Base-by-base conservation (phyloP, 148 eudicot genomes). In the Arbutus unedo region DNA sequence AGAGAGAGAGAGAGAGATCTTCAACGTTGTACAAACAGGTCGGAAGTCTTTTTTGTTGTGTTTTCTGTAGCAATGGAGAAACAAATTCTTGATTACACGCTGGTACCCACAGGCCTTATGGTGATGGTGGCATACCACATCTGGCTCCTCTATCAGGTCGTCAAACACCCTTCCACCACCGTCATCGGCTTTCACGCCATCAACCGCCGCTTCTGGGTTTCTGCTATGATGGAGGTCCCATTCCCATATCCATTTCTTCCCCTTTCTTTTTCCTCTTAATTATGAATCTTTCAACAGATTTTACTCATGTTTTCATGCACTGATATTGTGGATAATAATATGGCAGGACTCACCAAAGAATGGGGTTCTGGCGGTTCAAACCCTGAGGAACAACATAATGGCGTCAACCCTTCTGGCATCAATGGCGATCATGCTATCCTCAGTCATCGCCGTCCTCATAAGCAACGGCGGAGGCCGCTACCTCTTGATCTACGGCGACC, bases 341-440 rank as follows among this genome's bases (percentile, higher is more conserved):
- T 31, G 38, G 59, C 91, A 93, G 97, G 98, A 93, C 82, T 59
- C 81, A 49, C 68, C 88, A 19, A 95, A 93, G 87, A 91, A 89
- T 8, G 98, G 89, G 49, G 90, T 95, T 23, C 73, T 95, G 77
- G 96, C 98, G 45, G 98, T 95, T 5, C 98, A 95, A 84, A 91
- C 96, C 11, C 81, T 95, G 23, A 89, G 98, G 83, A 95, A 93
- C 95, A 93, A 92, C 92, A 93, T 93, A 89, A 95, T 95, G 98
- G 98, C 98, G 43, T 95, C 98, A 16, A 95, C 98, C 44, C 85
- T 95, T 0, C 81, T 95, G 78, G 98, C 98, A 7, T 88, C 96
- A 2, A 94, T 93, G 14, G 93, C 96, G 41, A 95, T 95, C 38
- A 93, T 88, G 88, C 91, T 95, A 11, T 90, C 96, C 85, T 95